A percentile compares a stretch with the other conserved stretches of the same genome.
These are phyloP conservation scores for Linnemannia hyalina DNA, from an alignment of 192 early-diverging fungal species.

Conservation along the genomic window DNA sequence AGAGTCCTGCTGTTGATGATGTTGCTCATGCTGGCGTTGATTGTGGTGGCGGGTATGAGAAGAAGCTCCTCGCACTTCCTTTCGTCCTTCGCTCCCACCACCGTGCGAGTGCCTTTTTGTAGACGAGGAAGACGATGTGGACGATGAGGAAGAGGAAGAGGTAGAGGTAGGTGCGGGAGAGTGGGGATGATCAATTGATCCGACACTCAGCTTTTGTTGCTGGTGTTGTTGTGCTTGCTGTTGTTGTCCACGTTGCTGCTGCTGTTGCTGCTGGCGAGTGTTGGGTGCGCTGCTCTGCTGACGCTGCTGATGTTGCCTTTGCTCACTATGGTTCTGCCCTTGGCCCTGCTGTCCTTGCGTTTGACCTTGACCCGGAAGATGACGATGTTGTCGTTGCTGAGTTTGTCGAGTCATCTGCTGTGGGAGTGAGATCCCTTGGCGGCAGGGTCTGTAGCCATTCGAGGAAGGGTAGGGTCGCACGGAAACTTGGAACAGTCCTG, in stretches of 20 bases:
- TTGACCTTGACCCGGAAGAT: not conserved
- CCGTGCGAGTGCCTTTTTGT: not conserved
- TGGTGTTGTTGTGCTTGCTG: not conserved
- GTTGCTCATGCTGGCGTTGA: not conserved
- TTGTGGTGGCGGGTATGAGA: not conserved
- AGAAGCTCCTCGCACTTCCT: not conserved
- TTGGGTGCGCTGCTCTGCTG: not conserved
- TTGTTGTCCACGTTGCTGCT: not conserved
- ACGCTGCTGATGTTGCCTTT: not conserved
- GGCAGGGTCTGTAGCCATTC: conserved; percentile 32
- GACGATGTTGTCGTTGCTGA: conserved; percentile 19
- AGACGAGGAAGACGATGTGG: not conserved
- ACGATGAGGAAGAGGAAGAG: not conserved
- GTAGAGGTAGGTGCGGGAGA: not conserved
- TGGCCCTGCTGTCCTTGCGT: not conserved
- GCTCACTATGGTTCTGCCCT: not conserved
- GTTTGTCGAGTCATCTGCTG: conserved; percentile 13
- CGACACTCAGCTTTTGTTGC: conserved; percentile 11
- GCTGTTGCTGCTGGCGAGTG: not conserved
- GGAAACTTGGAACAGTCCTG: conserved; percentile 3
- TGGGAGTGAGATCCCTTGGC: conserved; percentile 19
- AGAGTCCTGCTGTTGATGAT: not conserved
- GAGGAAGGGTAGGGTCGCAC: conserved; percentile 33
- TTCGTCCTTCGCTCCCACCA: not conserved
- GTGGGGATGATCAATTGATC: not conserved